Evolutionary conservation across 2,329 filamentous ascomycete genomes (phyloP).

Genomic region (Furcasterigmium sp.): DNA sequence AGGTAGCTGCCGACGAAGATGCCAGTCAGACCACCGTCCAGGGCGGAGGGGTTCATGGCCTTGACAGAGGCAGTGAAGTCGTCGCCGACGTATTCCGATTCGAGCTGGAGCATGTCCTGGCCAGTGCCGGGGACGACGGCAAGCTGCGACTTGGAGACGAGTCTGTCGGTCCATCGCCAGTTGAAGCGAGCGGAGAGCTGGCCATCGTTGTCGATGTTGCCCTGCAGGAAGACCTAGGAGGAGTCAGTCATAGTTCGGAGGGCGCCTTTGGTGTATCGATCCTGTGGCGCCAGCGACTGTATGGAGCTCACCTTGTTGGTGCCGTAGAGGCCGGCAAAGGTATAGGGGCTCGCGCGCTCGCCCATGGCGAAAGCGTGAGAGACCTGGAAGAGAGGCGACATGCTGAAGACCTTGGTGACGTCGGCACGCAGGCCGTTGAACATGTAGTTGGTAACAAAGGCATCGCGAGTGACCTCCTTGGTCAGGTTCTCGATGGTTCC

Average conservation of each 20-base stretch:
- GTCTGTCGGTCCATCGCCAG: slow-evolving; percentile 75
- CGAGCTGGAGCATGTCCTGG: slow-evolving; percentile 87
- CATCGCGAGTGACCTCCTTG: slow-evolving; percentile 92
- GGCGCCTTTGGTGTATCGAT: no score
- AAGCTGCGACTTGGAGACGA: slow-evolving; percentile 83
- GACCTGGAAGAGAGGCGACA: slow-evolving; percentile 90
- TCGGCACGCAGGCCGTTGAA: slow-evolving; percentile 95
- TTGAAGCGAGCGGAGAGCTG: slow-evolving; percentile 86
- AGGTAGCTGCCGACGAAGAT: slow-evolving; percentile 96
- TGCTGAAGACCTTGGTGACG: slow-evolving; percentile 92
- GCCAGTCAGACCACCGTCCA: slow-evolving; percentile 89
- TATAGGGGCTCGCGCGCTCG: slow-evolving; percentile 88
- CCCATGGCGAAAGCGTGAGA: slow-evolving; percentile 96
- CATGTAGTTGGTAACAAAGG: slow-evolving; percentile 93
- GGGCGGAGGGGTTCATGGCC: slow-evolving; percentile 87
- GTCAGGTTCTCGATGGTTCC: slow-evolving; percentile 86
- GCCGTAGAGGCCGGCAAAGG: slow-evolving; percentile 89
- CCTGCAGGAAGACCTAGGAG: slow-evolving; percentile 84
- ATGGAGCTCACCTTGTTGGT: slow-evolving; percentile 67
- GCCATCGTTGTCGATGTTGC: slow-evolving; percentile 89
- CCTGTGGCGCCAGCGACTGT: no score
- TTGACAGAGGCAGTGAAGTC: slow-evolving; percentile 95
- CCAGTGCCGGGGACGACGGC: slow-evolving; percentile 73
- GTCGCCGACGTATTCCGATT: slow-evolving; percentile 89
- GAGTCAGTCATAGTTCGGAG: no score